A percentile compares a stretch with the other conserved stretches of the same genome.
Conservation (phyloP, 1,284 basidiomycete genomes). For the Megacollybia platyphylla region DNA sequence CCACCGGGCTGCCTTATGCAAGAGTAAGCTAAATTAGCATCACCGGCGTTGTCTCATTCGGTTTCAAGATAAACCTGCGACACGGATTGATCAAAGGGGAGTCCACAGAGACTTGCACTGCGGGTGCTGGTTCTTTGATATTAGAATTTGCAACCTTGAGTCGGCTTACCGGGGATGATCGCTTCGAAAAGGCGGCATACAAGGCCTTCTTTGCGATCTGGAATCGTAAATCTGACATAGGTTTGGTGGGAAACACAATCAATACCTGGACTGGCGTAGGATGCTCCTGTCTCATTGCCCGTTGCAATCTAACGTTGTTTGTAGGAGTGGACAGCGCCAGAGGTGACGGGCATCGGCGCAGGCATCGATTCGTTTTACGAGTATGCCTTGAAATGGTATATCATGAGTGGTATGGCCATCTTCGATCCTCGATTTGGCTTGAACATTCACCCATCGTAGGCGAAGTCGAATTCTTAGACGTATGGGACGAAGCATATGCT, state of each 20-base stretch:
- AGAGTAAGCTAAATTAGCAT: slow-evolving; percentile 34
- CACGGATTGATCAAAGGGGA: slow-evolving; percentile 59
- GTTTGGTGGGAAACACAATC: slow-evolving; percentile 81
- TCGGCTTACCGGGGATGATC: slow-evolving; percentile 75
- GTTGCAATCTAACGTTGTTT: slow-evolving; percentile 3
- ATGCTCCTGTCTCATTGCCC: slow-evolving; percentile 8
- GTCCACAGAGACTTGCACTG: slow-evolving; percentile 73
- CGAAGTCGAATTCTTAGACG: slow-evolving; percentile 78
- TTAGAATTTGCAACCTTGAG: slow-evolving; percentile 88
- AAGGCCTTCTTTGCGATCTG: slow-evolving; percentile 87
- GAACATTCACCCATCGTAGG: slow-evolving; percentile 29
- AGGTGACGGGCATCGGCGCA: slow-evolving; percentile 75
- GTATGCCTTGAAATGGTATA: slow-evolving; percentile 83
- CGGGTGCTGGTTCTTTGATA: slow-evolving; percentile 85
- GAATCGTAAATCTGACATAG: slow-evolving; percentile 76
- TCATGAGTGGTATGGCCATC: slow-evolving; percentile 61
- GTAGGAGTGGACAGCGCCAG: slow-evolving; percentile 61
- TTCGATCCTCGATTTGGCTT: neutral
- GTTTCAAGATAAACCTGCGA: slow-evolving; percentile 56
- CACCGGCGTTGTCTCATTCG: slow-evolving; percentile 2
- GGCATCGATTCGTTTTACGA: slow-evolving; percentile 93
- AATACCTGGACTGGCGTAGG: slow-evolving; percentile 68
- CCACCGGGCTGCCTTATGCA: slow-evolving; percentile 83
- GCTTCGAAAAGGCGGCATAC: slow-evolving; percentile 75
- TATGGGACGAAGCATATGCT: slow-evolving; percentile 87